Conservation (phyloP, 106 monocot genomes). For the Acorus gramineus region DNA sequence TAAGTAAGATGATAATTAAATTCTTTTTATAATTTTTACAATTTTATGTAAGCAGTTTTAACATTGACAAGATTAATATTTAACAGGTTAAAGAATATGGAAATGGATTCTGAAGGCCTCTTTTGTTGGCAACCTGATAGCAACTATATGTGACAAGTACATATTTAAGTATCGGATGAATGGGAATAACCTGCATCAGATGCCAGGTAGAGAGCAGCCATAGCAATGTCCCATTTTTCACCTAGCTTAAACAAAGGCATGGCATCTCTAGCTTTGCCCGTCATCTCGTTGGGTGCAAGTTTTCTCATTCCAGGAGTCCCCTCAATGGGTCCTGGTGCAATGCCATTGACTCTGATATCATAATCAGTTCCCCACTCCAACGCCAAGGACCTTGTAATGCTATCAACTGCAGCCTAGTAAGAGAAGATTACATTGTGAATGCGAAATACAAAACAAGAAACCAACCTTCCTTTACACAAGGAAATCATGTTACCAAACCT, state of each 20-base stretch:
- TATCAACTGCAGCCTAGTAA: conserved; percentile 85
- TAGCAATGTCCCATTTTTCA: conserved; percentile 86
- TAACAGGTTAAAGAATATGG: no score
- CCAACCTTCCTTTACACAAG: not conserved
- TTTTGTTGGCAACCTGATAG: no score
- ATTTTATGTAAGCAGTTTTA: no score
- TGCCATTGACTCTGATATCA: conserved; percentile 85
- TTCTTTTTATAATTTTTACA: no score
- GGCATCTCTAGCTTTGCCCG: conserved; percentile 10
- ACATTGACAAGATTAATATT: no score
- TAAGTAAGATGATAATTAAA: no score
- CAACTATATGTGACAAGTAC: no score
- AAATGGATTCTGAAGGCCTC: no score
- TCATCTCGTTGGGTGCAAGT: conserved; percentile 64
- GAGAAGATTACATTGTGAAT: not conserved
- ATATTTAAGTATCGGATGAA: no score
- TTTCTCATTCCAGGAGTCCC: conserved; percentile 85
- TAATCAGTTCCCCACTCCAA: conserved; percentile 97
- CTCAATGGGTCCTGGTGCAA: conserved; percentile 90
- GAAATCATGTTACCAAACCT: conserved; percentile 28
- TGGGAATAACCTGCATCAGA: conserved; percentile 66
- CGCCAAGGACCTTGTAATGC: conserved; percentile 85
- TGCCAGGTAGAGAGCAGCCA: conserved; percentile 80
- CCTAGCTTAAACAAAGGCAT: conserved; percentile 48
- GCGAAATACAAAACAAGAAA: not conserved